Percentiles rank a stretch among this genome's conserved stretches.
phyloP scores from a whole-genome alignment of 2,329 filamentous ascomycete genomes.

The Exophiala xenobiotica region DNA sequence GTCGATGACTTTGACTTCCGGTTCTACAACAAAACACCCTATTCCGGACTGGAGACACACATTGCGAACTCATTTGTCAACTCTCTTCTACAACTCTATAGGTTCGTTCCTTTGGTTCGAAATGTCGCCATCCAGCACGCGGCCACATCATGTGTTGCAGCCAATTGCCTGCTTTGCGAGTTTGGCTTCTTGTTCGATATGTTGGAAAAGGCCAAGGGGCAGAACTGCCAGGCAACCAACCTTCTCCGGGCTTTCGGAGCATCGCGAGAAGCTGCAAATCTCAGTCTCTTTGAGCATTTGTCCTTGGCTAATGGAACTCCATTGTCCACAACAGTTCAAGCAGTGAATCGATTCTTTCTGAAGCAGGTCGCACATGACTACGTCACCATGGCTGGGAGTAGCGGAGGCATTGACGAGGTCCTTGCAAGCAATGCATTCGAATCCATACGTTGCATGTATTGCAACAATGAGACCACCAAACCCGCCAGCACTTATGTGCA shows the following conservation, averaged over 20 bases:
- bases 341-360: slow-evolving; percentile 79
- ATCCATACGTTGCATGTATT: slow-evolving; percentile 78
- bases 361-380: slow-evolving; percentile 78
- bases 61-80: slow-evolving; percentile 98
- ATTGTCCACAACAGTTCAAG: slow-evolving; percentile 79
- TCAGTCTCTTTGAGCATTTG: slow-evolving; percentile 84
- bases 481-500: slow-evolving; percentile 78
- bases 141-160: slow-evolving; percentile 76
- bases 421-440: slow-evolving; percentile 45
- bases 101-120: slow-evolving; percentile 83
- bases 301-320: slow-evolving; percentile 62
- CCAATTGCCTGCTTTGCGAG: slow-evolving; percentile 87
- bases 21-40: slow-evolving; percentile 93
- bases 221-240: slow-evolving; percentile 95
- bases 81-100: slow-evolving; percentile 82
- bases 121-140: slow-evolving; percentile 88
- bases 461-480: slow-evolving; percentile 79
- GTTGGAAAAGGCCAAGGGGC: slow-evolving; percentile 90
- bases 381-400: slow-evolving; percentile 62
- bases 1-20: slow-evolving; percentile 99
- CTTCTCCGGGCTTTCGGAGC: slow-evolving; percentile 85
- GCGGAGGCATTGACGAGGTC: slow-evolving; percentile 69
- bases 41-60: slow-evolving; percentile 91
- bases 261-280: slow-evolving; percentile 71
- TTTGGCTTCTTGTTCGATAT: slow-evolving; percentile 96